phyloP scores from a whole-genome alignment of 1,284 basidiomycete genomes.

The Trichosporon asahii region DNA sequence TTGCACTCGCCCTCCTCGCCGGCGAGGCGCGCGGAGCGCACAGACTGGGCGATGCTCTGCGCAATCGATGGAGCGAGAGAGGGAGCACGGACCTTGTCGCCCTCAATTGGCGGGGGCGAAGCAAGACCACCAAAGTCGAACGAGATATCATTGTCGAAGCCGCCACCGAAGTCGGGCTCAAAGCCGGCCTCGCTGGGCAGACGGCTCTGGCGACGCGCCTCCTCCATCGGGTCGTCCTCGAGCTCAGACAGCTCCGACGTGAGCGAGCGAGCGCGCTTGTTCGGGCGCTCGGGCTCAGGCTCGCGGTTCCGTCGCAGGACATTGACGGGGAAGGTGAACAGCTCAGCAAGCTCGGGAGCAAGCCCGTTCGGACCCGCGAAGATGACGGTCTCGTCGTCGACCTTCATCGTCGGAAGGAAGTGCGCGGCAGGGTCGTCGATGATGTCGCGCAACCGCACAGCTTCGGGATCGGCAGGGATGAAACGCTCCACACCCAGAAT shows the following conservation, averaged over 20 bases:
- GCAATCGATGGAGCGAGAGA: slow-evolving; percentile 31
- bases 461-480: slow-evolving; percentile 73
- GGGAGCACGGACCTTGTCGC: slow-evolving; percentile 1
- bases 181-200: slow-evolving; percentile 24
- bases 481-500: slow-evolving; percentile 76
- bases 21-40: background rate
- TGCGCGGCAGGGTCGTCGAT: slow-evolving; percentile 77
- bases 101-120: slow-evolving; percentile 8
- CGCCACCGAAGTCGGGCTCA: slow-evolving; percentile 24
- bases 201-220: slow-evolving; percentile 54
- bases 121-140: slow-evolving; percentile 16
- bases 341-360: slow-evolving; percentile 70
- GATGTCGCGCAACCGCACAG: slow-evolving; percentile 77
- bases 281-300: slow-evolving; percentile 17
- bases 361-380: slow-evolving; percentile 67
- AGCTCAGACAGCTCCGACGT: slow-evolving; percentile 11
- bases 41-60: slow-evolving; percentile 16
- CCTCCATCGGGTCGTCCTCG: slow-evolving; percentile 56
- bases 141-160: slow-evolving; percentile 20
- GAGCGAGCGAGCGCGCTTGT: background rate
- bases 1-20: slow-evolving; percentile 58
- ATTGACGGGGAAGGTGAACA: slow-evolving; percentile 76
- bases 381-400: slow-evolving; percentile 66
- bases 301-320: slow-evolving; percentile 53
- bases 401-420: slow-evolving; percentile 73